A percentile compares a stretch with the other conserved stretches of the same genome.
These are phyloP conservation scores for Cetraspora pellucida DNA, from an alignment of 192 early-diverging fungal genomes.

Conservation along the genomic window DNA sequence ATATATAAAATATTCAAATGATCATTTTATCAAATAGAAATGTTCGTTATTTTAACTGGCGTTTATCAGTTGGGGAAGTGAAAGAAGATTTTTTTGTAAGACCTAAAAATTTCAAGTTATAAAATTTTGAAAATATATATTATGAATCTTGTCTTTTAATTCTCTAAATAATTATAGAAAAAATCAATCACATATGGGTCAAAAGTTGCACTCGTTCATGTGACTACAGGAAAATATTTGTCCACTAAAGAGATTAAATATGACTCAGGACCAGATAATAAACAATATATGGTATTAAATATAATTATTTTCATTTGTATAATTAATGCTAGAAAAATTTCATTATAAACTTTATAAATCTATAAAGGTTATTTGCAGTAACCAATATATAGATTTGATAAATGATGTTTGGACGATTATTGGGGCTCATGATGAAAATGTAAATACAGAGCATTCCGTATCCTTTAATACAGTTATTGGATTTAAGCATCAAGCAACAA, in stretches of 20 bases:
- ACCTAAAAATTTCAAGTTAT: background rate
- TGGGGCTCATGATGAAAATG: background rate
- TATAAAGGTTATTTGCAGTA: background rate
- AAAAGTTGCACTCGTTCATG: background rate
- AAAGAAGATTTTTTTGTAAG: slow-evolving; percentile 21
- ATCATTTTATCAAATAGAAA: slow-evolving; percentile 19
- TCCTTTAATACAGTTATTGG: background rate
- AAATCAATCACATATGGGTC: background rate
- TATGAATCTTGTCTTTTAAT: background rate
- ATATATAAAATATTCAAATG: background rate
- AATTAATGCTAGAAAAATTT: background rate
- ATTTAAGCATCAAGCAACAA: background rate
- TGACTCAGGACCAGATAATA: background rate
- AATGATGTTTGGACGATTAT: slow-evolving; percentile 12
- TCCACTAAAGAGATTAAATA: background rate
- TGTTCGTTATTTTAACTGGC: slow-evolving; percentile 34
- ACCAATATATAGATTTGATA: background rate
- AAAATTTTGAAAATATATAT: background rate
- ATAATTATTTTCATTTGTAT: background rate
- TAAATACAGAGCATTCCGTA: background rate
- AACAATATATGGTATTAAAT: background rate
- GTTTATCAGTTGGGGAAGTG: slow-evolving; percentile 23
- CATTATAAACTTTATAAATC: no score
- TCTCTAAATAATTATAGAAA: background rate
- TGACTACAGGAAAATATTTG: slow-evolving; percentile 4